Evolutionary conservation across 1,284 basidiomycete species (phyloP).

Genomic region (Gymnopus androsaceus): DNA sequence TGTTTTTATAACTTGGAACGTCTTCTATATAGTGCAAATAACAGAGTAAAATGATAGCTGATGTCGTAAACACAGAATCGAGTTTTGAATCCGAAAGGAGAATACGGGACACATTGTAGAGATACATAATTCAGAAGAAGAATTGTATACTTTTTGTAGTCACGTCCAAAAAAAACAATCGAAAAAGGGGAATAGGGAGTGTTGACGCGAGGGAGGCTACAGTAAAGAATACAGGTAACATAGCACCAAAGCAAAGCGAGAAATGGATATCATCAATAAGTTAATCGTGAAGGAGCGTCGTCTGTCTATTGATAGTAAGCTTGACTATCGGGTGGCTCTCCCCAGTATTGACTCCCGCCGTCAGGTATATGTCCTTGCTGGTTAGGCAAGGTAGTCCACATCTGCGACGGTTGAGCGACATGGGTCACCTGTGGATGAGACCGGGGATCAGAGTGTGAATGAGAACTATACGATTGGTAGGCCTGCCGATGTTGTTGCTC

Average conservation of each 20-base stretch:
- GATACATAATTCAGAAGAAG: neutral
- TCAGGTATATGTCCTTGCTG: slow-evolving; percentile 3
- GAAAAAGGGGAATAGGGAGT: neutral
- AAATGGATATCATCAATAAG: no score
- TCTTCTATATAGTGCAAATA: no score
- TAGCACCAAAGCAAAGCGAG: neutral
- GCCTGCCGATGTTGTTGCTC: slow-evolving; percentile 10
- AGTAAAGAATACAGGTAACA: neutral
- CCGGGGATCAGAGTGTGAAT: neutral
- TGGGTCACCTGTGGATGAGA: neutral
- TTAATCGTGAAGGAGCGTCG: no score
- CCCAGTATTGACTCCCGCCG: neutral
- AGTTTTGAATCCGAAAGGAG: no score
- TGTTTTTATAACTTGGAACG: no score
- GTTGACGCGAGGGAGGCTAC: neutral
- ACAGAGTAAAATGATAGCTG: no score
- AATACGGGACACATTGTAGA: no score
- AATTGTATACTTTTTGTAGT: neutral
- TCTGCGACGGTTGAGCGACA: neutral
- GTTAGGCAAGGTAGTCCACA: neutral
- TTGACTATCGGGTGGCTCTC: neutral
- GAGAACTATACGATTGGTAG: neutral
- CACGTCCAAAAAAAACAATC: neutral
- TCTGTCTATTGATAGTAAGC: slow-evolving; percentile 1
- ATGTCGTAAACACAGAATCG: no score